Evolutionary conservation across 495 filamentous ascomycete genomes (phyloP).

Genomic region (Hypoxylon subgilvum): DNA sequence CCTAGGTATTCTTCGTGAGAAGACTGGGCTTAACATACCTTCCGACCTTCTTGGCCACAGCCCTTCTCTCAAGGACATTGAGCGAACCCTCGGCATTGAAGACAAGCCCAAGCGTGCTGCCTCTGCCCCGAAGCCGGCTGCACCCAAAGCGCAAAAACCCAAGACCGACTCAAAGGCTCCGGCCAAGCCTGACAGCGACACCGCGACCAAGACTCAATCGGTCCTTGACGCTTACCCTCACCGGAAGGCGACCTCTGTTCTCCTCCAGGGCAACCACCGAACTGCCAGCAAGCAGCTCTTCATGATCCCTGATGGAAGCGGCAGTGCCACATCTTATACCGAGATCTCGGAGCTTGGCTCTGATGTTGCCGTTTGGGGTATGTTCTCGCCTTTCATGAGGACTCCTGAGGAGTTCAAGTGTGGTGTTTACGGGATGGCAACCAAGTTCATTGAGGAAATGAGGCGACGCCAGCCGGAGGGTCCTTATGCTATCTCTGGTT

Average conservation of each 20-base stretch:
- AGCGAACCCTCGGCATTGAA: slow-evolving; percentile 52
- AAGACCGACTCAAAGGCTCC: slow-evolving; percentile 50
- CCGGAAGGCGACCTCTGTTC: slow-evolving; percentile 64
- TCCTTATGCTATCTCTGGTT: slow-evolving; percentile 74
- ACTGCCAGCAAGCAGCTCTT: slow-evolving; percentile 67
- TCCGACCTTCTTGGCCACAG: slow-evolving; percentile 55
- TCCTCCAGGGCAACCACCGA: slow-evolving; percentile 69
- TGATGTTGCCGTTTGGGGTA: slow-evolving; percentile 64
- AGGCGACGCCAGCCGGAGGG: slow-evolving; percentile 66
- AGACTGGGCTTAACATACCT: slow-evolving; percentile 55
- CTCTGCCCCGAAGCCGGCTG: slow-evolving; percentile 33
- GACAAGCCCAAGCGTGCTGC: slow-evolving; percentile 45
- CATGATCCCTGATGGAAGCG: slow-evolving; percentile 79
- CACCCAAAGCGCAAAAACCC: slow-evolving; percentile 47
- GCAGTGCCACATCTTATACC: slow-evolving; percentile 69
- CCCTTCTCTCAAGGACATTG: slow-evolving; percentile 55
- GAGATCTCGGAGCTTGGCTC: slow-evolving; percentile 57
- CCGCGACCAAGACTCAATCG: slow-evolving; percentile 14
- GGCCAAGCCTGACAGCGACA: slow-evolving; percentile 49
- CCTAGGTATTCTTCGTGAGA: slow-evolving; percentile 63
- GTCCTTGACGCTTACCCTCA: slow-evolving; percentile 71
- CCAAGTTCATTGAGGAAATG: slow-evolving; percentile 67
- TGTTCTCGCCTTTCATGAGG: slow-evolving; percentile 70
- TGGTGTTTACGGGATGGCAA: slow-evolving; percentile 60
- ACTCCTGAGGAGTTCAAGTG: slow-evolving; percentile 62